Percentiles rank a stretch among this genome's conserved stretches.
phyloP scores from a whole-genome alignment of 257 asterid genomes.

The Solanum etuberosum region DNA sequence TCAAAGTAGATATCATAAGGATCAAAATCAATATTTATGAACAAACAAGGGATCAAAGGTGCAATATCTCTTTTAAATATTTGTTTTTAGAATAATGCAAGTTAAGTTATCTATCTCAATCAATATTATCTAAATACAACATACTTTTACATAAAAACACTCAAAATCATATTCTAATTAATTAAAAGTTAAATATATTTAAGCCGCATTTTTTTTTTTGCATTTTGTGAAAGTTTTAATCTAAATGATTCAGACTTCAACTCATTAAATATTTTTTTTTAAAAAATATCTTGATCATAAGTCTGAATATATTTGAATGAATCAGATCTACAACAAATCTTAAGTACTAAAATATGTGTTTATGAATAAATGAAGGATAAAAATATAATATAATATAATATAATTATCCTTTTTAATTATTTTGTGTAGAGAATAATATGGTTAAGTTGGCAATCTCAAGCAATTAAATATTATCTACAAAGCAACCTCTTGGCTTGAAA shows the following conservation, averaged over 20 bases:
- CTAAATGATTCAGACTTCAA: too few relatives aligned
- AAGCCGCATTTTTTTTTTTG: too few relatives aligned
- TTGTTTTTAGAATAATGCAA: not conserved
- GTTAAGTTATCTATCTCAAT: not conserved
- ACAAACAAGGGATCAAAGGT: not conserved
- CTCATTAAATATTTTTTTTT: too few relatives aligned
- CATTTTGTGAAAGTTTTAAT: not conserved
- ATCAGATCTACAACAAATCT: not conserved
- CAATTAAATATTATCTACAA: not conserved
- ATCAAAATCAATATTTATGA: not conserved
- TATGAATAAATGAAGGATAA: not conserved
- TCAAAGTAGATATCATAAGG: not conserved
- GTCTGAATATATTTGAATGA: too few relatives aligned
- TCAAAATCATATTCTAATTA: not conserved
- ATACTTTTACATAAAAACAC: not conserved
- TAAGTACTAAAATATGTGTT: not conserved
- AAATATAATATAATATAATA: not conserved
- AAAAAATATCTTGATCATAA: too few relatives aligned
- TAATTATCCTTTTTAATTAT: not conserved
- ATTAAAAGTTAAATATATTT: not conserved
- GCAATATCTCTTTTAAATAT: not conserved
- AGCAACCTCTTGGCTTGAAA: not conserved
- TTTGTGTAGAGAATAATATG: not conserved
- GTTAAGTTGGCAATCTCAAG: not conserved
- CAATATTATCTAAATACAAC: not conserved